Conservation (phyloP, 1,139 yeast genomes). For the Yueomyces sp. region DNA sequence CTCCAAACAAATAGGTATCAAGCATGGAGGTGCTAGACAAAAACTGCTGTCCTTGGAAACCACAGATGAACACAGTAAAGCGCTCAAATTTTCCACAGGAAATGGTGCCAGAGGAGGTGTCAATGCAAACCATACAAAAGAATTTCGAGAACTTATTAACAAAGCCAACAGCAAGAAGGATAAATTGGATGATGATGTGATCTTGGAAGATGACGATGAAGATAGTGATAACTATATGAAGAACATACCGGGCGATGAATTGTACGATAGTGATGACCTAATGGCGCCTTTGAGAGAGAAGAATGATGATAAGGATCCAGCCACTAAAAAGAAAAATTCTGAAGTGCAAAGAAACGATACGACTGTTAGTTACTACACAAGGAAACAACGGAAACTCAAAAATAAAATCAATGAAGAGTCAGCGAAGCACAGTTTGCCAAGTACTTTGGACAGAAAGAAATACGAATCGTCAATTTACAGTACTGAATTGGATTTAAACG, state of each 20-base stretch:
- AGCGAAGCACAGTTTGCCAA: constrained; percentile 3
- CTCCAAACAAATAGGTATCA: constrained; percentile 25
- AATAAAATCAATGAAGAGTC: constrained; percentile 9
- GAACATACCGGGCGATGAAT: constrained; percentile 26
- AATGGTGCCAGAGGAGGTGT: constrained; percentile 3
- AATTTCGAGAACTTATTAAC: constrained; percentile 19
- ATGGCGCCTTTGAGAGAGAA: constrained; percentile 23
- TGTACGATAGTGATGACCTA: constrained; percentile 24
- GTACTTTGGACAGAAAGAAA: not conserved
- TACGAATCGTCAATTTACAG: not conserved
- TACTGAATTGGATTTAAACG: not conserved
- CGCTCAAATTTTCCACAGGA: constrained; percentile 2
- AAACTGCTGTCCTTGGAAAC: constrained; percentile 24
- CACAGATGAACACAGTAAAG: constrained; percentile 9
- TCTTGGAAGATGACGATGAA: constrained; percentile 6
- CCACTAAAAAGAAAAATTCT: not conserved
- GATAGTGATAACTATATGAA: constrained; percentile 13
- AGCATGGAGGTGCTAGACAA: constrained; percentile 25
- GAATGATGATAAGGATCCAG: constrained; percentile 3
- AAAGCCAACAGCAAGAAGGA: constrained; percentile 6
- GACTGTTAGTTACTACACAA: constrained; percentile 22
- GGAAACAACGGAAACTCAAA: constrained; percentile 11
- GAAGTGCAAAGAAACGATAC: constrained; percentile 18
- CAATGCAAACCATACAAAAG: constrained; percentile 21
- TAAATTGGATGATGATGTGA: constrained; percentile 3